These are phyloP conservation scores for Wickerhamomyces bovis DNA, from an alignment of 805 yeast genomes.

Conservation along the genomic window DNA sequence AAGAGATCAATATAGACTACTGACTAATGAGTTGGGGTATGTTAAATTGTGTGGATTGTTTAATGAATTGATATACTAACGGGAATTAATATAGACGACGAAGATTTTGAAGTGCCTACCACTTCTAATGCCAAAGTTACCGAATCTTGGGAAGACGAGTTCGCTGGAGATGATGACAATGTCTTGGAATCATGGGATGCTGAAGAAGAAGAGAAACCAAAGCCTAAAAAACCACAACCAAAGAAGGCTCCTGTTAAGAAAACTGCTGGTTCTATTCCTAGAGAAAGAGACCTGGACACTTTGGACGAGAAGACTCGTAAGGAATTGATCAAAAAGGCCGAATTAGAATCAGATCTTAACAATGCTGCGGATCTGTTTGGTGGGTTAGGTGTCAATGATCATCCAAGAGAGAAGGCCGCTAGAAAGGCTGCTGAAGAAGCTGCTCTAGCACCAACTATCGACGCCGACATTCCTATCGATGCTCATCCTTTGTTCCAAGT, in stretches of 20 bases:
- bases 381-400: constrained; percentile 51
- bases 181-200: constrained; percentile 87
- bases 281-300: constrained; percentile 48
- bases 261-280: constrained; percentile 22
- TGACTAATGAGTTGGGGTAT: constrained; percentile 6
- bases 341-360: constrained; percentile 78
- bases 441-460: constrained; percentile 26
- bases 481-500: constrained; percentile 82
- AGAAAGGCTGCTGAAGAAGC: constrained; percentile 30
- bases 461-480: constrained; percentile 60
- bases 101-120: constrained; percentile 73
- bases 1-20: not conserved
- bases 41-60: not conserved
- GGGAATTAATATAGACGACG: constrained; percentile 54
- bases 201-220: constrained; percentile 54
- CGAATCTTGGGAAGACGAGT: constrained; percentile 78
- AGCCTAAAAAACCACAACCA: constrained; percentile 20
- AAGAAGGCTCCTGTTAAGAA: constrained; percentile 18
- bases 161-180: constrained; percentile 67
- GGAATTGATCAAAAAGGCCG: constrained; percentile 73
- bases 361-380: constrained; percentile 92
- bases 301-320: constrained; percentile 71
- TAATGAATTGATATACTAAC: not conserved
- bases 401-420: constrained; percentile 35
- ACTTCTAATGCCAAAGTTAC: constrained; percentile 44